Evolutionary conservation across 805 yeast species (phyloP), one percentile per base, ranked within the genome.

Genomic region (Cyberlindnera saturnus): DNA sequence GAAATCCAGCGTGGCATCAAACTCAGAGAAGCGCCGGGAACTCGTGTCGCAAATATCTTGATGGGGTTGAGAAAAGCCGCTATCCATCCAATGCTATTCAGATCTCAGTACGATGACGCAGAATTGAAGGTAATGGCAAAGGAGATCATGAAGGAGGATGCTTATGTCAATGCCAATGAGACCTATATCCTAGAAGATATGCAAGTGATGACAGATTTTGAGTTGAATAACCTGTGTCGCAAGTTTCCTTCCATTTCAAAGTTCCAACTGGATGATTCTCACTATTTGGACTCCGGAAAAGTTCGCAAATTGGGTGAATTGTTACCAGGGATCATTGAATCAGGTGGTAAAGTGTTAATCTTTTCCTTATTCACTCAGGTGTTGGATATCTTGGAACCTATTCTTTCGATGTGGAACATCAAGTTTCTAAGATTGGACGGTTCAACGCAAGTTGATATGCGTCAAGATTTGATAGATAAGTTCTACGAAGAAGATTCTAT

Each of bases 361-460:
- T 93, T 93, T 60, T 90, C 98, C 3, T 78, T 91, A 48, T 93
- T 93, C 63, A 93, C 99, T 1, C 96, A 88, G 64, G 81, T 89
- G 47, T 71, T 93, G 52, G 97, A 93, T 62, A 85, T 93, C 48
- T 66, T 93, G 37, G 99, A 93, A 61, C 66, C 70, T 43, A 86
- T 86, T 5, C 65, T 93, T 44, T 75, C 84, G 6, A 66, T 77
- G 31, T 64, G 81, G 56, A 71, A 75, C 15, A 75, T 85, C 61
- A 78, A 82, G 50, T 93, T 86, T 61, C 65, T 91, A 38, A 72
- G 99, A 50, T 67, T 93, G 46, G 99, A 93, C 60, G 99, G 99
- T n/a, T 75, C 75, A 45, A 93, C 99, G 0, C 74, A 90, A 13
- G 99, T 93, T 43, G 96, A 93, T 49, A 81, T 86, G 23, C 78